These are phyloP conservation scores for Mrakiaceae sp. DNA, from an alignment of 1,284 basidiomycete species.

Conservation along the genomic window DNA sequence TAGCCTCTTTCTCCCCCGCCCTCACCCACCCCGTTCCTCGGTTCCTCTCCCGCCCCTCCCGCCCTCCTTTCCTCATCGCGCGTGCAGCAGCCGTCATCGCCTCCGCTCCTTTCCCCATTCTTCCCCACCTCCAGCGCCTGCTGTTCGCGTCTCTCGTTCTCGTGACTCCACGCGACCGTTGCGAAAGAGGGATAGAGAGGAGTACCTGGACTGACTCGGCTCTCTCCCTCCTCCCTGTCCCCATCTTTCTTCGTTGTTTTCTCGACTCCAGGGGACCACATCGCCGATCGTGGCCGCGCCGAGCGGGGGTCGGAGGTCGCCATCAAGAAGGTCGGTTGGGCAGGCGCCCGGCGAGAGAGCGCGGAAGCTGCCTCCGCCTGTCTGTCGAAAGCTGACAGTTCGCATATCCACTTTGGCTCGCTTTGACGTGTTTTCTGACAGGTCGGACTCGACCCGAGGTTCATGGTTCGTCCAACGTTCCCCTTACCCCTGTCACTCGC, in stretches of 20 bases:
- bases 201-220: too few relatives aligned
- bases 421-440: background rate
- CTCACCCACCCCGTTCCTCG: too few relatives aligned
- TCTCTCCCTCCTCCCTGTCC: background rate
- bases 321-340: constrained; percentile 88
- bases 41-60: background rate
- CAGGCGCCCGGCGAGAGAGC: constrained; percentile 99
- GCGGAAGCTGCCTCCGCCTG: constrained; percentile 28
- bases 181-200: too few relatives aligned
- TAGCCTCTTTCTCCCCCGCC: background rate
- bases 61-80: background rate
- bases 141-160: background rate
- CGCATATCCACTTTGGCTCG: constrained; percentile 1
- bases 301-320: constrained; percentile 58
- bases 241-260: background rate
- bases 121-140: background rate
- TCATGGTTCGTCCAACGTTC: background rate
- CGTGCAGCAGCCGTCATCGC: background rate
- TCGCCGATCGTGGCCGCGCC: constrained; percentile 13
- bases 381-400: background rate
- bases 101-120: background rate
- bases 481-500: background rate
- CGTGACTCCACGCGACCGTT: background rate
- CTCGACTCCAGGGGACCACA: background rate
- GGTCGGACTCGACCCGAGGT: background rate